Conservation (phyloP, 148 eudicot species). For the Rhododendron ferrugineum region DNA sequence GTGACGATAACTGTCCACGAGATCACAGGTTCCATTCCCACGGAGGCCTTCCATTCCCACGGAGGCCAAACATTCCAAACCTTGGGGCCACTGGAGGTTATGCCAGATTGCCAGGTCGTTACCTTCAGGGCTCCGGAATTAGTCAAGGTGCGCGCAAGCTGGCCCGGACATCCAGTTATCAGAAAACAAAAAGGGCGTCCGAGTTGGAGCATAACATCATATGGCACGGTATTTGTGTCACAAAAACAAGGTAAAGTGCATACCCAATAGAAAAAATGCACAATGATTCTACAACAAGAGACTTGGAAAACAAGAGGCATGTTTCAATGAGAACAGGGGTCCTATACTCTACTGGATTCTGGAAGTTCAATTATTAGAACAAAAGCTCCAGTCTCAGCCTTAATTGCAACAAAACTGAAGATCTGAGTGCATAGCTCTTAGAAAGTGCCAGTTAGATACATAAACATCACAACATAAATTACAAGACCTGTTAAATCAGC, state of each 20-base stretch:
- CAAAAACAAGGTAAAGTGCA: background rate
- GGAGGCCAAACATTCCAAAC: no score
- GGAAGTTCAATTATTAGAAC: background rate
- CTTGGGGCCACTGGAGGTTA: no score
- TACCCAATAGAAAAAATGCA: background rate
- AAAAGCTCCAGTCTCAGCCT: background rate
- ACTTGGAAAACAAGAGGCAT: background rate
- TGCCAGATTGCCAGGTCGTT: no score
- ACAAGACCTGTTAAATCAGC: constrained; percentile 86
- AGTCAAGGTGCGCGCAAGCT: no score
- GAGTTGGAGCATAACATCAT: background rate
- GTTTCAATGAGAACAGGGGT: background rate
- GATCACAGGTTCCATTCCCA: no score
- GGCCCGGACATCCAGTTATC: background rate
- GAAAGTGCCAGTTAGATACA: background rate
- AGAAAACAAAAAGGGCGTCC: background rate
- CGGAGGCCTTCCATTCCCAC: no score
- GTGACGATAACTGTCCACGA: no score
- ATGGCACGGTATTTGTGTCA: background rate
- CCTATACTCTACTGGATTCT: background rate
- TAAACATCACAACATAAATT: background rate
- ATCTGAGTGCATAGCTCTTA: background rate
- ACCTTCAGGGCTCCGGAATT: no score
- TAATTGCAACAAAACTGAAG: background rate
- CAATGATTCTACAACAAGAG: background rate